phyloP scores from a whole-genome alignment of 1,284 basidiomycete species.

The Ceratobasidium sp. region DNA sequence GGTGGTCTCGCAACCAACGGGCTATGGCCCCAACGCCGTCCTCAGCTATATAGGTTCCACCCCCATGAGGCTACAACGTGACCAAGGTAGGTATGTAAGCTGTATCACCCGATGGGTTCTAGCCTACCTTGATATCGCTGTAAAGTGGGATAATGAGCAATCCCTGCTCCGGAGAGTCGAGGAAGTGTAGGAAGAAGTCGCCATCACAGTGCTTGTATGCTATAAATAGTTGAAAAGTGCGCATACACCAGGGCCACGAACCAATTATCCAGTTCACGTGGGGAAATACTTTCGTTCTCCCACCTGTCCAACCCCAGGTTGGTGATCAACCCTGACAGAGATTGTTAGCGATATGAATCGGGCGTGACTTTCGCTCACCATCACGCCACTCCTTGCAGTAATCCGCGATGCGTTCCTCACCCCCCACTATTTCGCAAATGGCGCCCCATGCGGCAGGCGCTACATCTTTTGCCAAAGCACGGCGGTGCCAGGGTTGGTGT shows the following conservation, averaged over 20 bases:
- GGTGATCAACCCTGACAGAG: constrained; percentile 40
- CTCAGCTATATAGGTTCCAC: constrained; percentile 49
- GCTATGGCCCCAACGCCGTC: constrained; percentile 48
- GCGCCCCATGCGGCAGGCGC: constrained; percentile 52
- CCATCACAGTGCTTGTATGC: constrained; percentile 29
- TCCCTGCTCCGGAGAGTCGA: constrained; percentile 50
- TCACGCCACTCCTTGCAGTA: constrained; percentile 42
- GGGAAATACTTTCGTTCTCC: constrained; percentile 41
- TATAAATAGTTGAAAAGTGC: neutral
- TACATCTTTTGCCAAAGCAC: constrained; percentile 50
- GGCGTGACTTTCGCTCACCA: constrained; percentile 17
- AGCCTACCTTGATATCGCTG: constrained; percentile 45
- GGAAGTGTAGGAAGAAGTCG: constrained; percentile 48
- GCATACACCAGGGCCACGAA: constrained; percentile 16
- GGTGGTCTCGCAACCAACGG: constrained; percentile 46
- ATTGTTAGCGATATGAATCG: neutral
- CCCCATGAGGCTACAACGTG: constrained; percentile 45
- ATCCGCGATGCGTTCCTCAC: constrained; percentile 44
- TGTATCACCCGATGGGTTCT: too few relatives aligned
- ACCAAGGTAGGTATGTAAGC: neutral
- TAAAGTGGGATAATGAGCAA: constrained; percentile 49
- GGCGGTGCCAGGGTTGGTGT: constrained; percentile 52
- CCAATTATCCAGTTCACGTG: constrained; percentile 40
- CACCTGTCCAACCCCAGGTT: constrained; percentile 43
- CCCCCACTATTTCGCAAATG: constrained; percentile 48